Evolutionary conservation across 495 filamentous ascomycete species (phyloP).

Genomic region (Penicillium antarcticum): DNA sequence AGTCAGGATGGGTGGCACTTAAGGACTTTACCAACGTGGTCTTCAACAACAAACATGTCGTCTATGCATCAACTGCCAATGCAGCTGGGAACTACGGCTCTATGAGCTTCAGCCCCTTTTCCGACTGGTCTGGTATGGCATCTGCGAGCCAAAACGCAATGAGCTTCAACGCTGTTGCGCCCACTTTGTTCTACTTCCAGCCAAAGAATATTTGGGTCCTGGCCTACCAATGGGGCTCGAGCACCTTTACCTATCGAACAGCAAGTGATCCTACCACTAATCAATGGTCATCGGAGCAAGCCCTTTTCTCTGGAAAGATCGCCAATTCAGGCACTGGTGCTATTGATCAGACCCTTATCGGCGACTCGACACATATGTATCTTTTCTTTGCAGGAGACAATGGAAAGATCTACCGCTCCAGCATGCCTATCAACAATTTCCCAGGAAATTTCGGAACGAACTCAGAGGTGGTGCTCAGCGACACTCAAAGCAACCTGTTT

Average conservation of each 20-base stretch:
- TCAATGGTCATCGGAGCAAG: slow-evolving; percentile 50
- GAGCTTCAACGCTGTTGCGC: slow-evolving; percentile 50
- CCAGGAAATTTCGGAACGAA: slow-evolving; percentile 54
- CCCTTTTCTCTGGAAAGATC: slow-evolving; percentile 56
- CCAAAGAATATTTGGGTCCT: slow-evolving; percentile 60
- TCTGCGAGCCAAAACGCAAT: slow-evolving; percentile 51
- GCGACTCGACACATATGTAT: slow-evolving; percentile 55
- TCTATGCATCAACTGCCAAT: slow-evolving; percentile 48
- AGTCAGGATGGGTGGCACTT: slow-evolving; percentile 49
- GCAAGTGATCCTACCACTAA: slow-evolving; percentile 54
- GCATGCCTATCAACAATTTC: slow-evolving; percentile 58
- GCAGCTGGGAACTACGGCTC: slow-evolving; percentile 44
- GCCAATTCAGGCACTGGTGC: slow-evolving; percentile 42
- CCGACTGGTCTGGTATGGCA: slow-evolving; percentile 52
- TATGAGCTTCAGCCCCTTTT: slow-evolving; percentile 55
- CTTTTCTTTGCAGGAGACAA: slow-evolving; percentile 66
- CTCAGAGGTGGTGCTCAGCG: slow-evolving; percentile 47
- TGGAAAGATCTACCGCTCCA: slow-evolving; percentile 59
- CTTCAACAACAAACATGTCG: slow-evolving; percentile 53
- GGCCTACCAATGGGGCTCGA: slow-evolving; percentile 58
- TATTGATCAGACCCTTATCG: slow-evolving; percentile 51
- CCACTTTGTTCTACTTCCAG: slow-evolving; percentile 58
- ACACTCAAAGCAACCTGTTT: slow-evolving; percentile 53
- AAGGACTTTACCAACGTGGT: slow-evolving; percentile 57
- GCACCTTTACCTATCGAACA: slow-evolving; percentile 56